These are phyloP conservation scores for Entomortierella parvispora DNA, from an alignment of 192 early-diverging fungal species.

Conservation along the genomic window DNA sequence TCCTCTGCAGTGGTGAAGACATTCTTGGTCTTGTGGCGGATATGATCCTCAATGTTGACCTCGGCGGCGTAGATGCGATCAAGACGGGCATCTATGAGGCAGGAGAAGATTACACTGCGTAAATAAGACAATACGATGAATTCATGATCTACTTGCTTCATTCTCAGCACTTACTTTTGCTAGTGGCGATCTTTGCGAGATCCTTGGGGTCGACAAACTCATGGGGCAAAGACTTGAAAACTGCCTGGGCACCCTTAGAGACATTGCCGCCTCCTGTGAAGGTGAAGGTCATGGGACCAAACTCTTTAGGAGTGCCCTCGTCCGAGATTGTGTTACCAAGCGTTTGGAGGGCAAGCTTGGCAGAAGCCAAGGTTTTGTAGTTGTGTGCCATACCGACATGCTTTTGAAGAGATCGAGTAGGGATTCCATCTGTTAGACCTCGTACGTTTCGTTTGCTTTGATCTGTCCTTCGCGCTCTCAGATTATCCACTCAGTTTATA, in stretches of 20 bases:
- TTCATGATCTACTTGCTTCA: too few relatives aligned
- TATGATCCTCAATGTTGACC: constrained; percentile 83
- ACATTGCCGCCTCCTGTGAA: constrained; percentile 96
- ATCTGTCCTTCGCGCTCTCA: too few relatives aligned
- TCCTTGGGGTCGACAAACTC: constrained; percentile 84
- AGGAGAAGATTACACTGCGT: too few relatives aligned
- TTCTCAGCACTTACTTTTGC: constrained; percentile 73
- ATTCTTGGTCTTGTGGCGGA: constrained; percentile 77
- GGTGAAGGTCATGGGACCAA: constrained; percentile 91
- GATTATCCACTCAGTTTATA: background rate
- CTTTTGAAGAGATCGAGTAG: constrained; percentile 30
- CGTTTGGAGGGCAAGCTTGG: constrained; percentile 64
- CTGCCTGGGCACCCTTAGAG: constrained; percentile 87
- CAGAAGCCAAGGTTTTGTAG: constrained; percentile 73
- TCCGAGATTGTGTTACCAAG: constrained; percentile 85
- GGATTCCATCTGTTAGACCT: constrained; percentile 38
- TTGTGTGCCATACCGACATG: constrained; percentile 79
- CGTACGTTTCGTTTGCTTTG: too few relatives aligned
- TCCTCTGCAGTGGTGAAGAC: constrained; percentile 66
- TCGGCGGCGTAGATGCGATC: constrained; percentile 86
- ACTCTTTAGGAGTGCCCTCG: constrained; percentile 87
- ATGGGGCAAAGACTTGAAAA: constrained; percentile 93
- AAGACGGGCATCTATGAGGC: constrained; percentile 68
- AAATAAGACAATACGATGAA: too few relatives aligned
- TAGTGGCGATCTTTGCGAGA: constrained; percentile 63